Evolutionary conservation across 805 yeast genomes (phyloP).

Genomic region (Jamesozyma hellenica): DNA sequence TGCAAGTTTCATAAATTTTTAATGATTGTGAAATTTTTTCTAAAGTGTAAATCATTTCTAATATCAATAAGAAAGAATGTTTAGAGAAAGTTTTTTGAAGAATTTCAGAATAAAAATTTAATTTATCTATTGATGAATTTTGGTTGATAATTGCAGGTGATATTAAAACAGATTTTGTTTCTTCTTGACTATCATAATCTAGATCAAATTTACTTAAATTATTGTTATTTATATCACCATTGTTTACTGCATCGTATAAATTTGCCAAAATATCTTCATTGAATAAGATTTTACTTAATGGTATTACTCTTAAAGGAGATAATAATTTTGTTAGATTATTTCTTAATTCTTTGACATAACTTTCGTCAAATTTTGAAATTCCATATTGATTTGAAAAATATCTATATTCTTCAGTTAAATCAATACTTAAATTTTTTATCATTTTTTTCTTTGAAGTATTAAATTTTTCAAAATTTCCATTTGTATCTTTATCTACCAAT

Average conservation of each 20-base stretch:
- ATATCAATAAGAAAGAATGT: slow-evolving; percentile 23
- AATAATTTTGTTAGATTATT: slow-evolving; percentile 34
- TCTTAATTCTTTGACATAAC: slow-evolving; percentile 30
- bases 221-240: background rate
- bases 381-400: slow-evolving; percentile 35
- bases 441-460: slow-evolving; percentile 23
- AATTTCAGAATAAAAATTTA: slow-evolving; percentile 20
- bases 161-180: too few relatives aligned
- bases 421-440: slow-evolving; percentile 25
- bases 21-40: slow-evolving; percentile 17
- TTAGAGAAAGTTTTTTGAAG: slow-evolving; percentile 28
- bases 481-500: slow-evolving; percentile 12
- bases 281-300: slow-evolving; percentile 20
- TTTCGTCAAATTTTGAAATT: slow-evolving; percentile 28
- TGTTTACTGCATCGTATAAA: slow-evolving; percentile 7
- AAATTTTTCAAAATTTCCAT: slow-evolving; percentile 12
- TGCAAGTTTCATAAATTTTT: slow-evolving; percentile 2
- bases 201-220: background rate
- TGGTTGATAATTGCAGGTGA: too few relatives aligned
- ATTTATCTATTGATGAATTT: too few relatives aligned
- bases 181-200: slow-evolving; percentile 6
- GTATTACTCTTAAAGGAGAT: slow-evolving; percentile 35
- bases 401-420: slow-evolving; percentile 34
- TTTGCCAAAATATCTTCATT: slow-evolving; percentile 12
- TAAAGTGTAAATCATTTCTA: slow-evolving; percentile 27